Base-by-base conservation (phyloP, 2,329 filamentous ascomycete genomes). In the Calonectria pteridis region DNA sequence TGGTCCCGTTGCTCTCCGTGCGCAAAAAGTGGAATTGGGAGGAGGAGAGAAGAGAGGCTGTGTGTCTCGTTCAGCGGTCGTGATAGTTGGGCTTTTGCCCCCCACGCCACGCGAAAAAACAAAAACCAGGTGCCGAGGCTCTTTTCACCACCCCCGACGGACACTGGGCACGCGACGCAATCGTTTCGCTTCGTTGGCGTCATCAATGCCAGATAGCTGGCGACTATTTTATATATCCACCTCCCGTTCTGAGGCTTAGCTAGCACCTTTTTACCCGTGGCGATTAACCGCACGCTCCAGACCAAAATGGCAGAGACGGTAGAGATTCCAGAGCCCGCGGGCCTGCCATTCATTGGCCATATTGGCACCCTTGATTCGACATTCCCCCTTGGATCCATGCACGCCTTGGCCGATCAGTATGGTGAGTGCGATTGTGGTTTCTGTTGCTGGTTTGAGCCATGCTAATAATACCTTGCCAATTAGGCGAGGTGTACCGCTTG, bases 341-440 rank as follows among this genome's bases (percentile, higher is more conserved):
- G 90, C 6, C 84, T 92, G 64, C 93, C 92, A 0, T 81, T 94
- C 23, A 70, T 94, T n/a, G 92, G 93, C 33, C 93, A 94, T 78
- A 81, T 92, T 29, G 83, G 85, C 63, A 90, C 92, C 69, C 86
- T 95, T 72, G 89, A 93, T 75, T 82, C 87, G 0, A 86, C 89
- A 18, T 86, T 89, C 28, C 89, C 92, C 0, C 81, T 90, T 2
- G 84, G 87, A 18, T 90, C 90, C 18, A 83, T 93, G 51, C 78
- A 84, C 6, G 84, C 87, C 6, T 83, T 94, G 64, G 89, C 90
- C 13, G 89, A 93, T 31, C 89, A 88, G 72, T 93, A 93, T 83
- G 93, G 92, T 92, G 77, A 77, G 84, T 77, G 4, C 29, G 35
- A 29, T 49, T 46, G 55, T 16, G 26, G 18, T 16, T 20, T 29